These are phyloP conservation scores for Globisporangium ultimum DNA, from an alignment of 352 stramenopile species.

Conservation along the genomic window DNA sequence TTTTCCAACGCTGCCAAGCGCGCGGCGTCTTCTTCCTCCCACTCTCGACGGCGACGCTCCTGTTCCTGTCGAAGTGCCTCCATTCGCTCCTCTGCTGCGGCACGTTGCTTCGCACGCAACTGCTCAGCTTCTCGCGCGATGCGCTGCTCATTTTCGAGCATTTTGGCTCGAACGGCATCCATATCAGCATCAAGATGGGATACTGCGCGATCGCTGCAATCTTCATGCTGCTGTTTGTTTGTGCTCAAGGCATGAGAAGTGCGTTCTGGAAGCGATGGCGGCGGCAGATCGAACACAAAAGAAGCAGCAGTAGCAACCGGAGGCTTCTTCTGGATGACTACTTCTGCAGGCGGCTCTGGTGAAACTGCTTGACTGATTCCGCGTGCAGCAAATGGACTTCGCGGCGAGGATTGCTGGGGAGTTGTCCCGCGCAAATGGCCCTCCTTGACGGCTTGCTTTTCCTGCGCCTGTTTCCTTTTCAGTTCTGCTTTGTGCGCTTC, in stretches of 20 bases:
- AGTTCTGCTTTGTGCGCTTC: conserved; percentile 33
- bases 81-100: conserved; percentile 54
- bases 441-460: conserved; percentile 18
- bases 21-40: conserved; percentile 60
- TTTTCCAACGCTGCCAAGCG: conserved; percentile 43
- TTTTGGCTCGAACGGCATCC: conserved; percentile 32
- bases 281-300: background rate
- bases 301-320: background rate
- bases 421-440: background rate
- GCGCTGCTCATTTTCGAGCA: conserved; percentile 41
- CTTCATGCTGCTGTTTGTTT: background rate
- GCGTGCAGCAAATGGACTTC: background rate
- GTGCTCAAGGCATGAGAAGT: background rate
- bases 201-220: background rate
- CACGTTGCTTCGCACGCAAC: conserved; percentile 36
- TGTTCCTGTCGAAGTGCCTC: conserved; percentile 59
- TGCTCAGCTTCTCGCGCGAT: conserved; percentile 39
- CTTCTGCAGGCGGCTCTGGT: background rate
- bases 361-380: background rate
- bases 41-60: conserved; percentile 56
- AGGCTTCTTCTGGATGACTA: background rate
- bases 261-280: background rate
- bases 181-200: conserved; percentile 28
- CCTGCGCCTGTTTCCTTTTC: conserved; percentile 30
- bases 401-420: background rate